Evolutionary conservation across 345 rosid genomes (phyloP), one percentile per base, ranked within the genome.

Genomic region (Arabis hirsuta): DNA sequence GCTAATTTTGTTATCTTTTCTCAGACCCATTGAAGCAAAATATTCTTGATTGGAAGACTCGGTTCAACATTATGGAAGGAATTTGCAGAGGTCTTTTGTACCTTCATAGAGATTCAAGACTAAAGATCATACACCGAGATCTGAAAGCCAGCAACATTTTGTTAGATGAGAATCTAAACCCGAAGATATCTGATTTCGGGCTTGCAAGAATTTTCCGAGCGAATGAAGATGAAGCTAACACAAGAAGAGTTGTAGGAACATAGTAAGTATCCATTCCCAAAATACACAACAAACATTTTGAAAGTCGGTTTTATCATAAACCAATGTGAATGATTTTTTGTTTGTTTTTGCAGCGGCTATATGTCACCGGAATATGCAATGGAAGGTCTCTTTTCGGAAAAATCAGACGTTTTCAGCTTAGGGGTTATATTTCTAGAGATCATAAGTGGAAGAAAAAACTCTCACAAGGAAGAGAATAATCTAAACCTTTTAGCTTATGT

Each of bases 301-400:
- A 34, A 16, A 32, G 1, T 2, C 2, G 12, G 47, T 52, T 67
- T 3, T 24, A 14, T 34, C 65, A 19, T 52, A 42, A 22, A 22
- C 27, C 48, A 46, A 57, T 55, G 12, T 56, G 57, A 50, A 29
- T 45, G 32, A 41, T 12, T 20, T 12, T 12, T 65, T 12, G 50
- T 8, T 13, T 71, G 34, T 50, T 19, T 44, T 47, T 73, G 55
- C 71, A 83, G 82, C 3, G 89, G 84, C 4, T 87, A 81, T 22
- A 87, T 84, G 88, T 58, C 86, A 24, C 84, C 80, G 0, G 82
- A 87, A 68, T 82, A 82, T 72, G 82, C 82, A 42, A 79, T 84
- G 66, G 54, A 52, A 68, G 89, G 85, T 5, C 6, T 43, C 1
- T 83, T 79, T 45, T 87, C 81, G 1, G 76, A 82, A 57, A 85